phyloP scores from a whole-genome alignment of 371 early-diverging fungal species.

The Mortierella sp. region DNA sequence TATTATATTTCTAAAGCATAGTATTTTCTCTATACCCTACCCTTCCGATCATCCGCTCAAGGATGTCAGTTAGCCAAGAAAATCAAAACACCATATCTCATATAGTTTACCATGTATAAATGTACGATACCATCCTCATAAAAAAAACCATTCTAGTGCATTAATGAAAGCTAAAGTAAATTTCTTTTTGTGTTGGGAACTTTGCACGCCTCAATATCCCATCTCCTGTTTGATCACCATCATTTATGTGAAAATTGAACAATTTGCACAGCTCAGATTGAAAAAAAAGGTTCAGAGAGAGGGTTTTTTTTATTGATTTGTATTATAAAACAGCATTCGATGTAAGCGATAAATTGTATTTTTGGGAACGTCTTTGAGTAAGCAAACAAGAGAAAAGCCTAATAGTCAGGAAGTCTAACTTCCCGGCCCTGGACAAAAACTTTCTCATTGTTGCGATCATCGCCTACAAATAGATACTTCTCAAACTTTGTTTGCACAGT shows the following conservation, averaged over 20 bases:
- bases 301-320: too few species aligned
- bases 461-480: constrained; percentile 47
- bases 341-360: too few species aligned
- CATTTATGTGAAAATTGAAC: too few species aligned
- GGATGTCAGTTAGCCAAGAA: constrained; percentile 3
- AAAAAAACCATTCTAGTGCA: too few species aligned
- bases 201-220: too few species aligned
- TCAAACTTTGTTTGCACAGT: constrained; percentile 48
- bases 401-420: constrained; percentile 16
- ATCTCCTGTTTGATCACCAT: too few species aligned
- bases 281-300: too few species aligned
- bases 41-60: neutral
- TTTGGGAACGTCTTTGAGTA: too few species aligned
- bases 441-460: constrained; percentile 47
- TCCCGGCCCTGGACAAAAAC: constrained; percentile 44
- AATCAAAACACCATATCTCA: neutral
- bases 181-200: neutral
- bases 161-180: too few species aligned
- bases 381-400: neutral
- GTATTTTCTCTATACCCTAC: constrained; percentile 10
- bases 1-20: neutral
- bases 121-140: neutral
- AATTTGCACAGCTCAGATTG: too few species aligned
- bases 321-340: too few species aligned
- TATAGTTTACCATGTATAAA: constrained; percentile 15